These are phyloP conservation scores for Fusarium penzigii DNA, from an alignment of 2,329 filamentous ascomycete genomes.

Conservation along the genomic window DNA sequence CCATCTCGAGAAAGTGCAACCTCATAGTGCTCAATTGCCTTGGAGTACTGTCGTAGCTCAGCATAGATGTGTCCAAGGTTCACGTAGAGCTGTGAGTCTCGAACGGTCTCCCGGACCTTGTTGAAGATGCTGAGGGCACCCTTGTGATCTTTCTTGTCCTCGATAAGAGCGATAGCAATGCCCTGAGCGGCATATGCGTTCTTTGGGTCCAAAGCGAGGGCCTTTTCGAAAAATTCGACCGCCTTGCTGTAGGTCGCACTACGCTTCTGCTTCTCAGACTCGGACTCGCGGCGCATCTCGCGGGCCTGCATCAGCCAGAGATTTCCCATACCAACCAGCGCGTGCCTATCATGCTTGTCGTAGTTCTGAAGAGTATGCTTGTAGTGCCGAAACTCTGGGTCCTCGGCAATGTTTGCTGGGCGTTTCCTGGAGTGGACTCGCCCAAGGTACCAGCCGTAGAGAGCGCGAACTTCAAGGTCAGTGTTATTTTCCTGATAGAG, in stretches of 20 bases:
- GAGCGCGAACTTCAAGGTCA: conserved; percentile 86
- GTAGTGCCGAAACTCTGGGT: conserved; percentile 89
- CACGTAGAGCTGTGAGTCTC: conserved; percentile 83
- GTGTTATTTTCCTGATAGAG: conserved; percentile 81
- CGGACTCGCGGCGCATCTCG: conserved; percentile 91
- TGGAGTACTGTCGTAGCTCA: conserved; percentile 85
- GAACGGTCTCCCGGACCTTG: conserved; percentile 86
- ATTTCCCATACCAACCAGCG: conserved; percentile 95
- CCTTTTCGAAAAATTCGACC: conserved; percentile 98
- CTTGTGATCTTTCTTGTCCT: conserved; percentile 89
- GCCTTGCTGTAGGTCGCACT: conserved; percentile 85
- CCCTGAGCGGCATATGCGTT: conserved; percentile 97
- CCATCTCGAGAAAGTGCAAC: conserved; percentile 77
- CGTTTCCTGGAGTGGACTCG: conserved; percentile 79
- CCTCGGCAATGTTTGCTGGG: conserved; percentile 78
- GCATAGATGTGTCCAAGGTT: conserved; percentile 93
- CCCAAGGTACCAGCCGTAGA: conserved; percentile 95
- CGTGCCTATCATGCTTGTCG: conserved; percentile 98
- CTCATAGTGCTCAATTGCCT: conserved; percentile 95
- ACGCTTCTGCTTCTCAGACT: conserved; percentile 87
- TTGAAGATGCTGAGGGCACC: conserved; percentile 84
- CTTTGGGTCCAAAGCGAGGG: conserved; percentile 87
- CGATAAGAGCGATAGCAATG: conserved; percentile 88
- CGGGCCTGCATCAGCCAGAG: conserved; percentile 82
- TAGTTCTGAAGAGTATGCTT: conserved; percentile 93